These are phyloP conservation scores for Albophoma yamanashiensis DNA, from an alignment of 2,329 filamentous ascomycete genomes.

Conservation along the genomic window DNA sequence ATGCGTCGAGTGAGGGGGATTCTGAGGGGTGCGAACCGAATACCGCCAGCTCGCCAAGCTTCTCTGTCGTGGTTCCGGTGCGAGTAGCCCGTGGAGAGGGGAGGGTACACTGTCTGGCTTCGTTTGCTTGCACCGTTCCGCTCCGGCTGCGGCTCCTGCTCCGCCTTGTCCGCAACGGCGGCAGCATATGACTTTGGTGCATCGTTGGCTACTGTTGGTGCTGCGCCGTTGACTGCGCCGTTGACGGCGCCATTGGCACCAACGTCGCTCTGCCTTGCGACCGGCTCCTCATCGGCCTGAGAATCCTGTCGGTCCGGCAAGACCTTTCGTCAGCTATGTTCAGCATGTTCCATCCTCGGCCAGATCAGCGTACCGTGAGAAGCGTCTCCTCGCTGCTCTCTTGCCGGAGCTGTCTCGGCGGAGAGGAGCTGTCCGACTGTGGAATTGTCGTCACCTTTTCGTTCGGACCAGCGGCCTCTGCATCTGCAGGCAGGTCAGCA, in stretches of 20 bases:
- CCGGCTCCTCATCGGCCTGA: background rate
- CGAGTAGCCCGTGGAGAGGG: constrained; percentile 11
- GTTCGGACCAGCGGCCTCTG: constrained; percentile 4
- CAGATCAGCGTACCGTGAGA: background rate
- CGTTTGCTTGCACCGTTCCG: background rate
- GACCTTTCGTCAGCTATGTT: background rate
- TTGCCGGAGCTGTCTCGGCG: background rate
- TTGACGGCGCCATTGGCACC: background rate
- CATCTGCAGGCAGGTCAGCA: constrained; percentile 7
- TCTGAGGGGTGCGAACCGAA: constrained; percentile 75
- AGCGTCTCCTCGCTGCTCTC: constrained; percentile 2
- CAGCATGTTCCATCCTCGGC: background rate
- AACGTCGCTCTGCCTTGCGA: background rate
- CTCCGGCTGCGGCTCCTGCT: constrained; percentile 1
- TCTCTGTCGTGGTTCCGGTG: constrained; percentile 13
- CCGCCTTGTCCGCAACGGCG: constrained; percentile 6
- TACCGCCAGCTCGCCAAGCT: constrained; percentile 35
- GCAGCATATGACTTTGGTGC: constrained; percentile 10
- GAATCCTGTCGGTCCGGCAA: background rate
- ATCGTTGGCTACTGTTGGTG: background rate
- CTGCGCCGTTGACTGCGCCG: background rate
- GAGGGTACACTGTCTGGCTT: constrained; percentile 15
- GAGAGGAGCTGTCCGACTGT: constrained; percentile 8
- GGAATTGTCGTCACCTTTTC: constrained; percentile 12
- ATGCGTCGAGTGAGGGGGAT: constrained; percentile 60